phyloP scores from a whole-genome alignment of 2,329 filamentous ascomycete species.

The Aspergillus quadrilineatus region DNA sequence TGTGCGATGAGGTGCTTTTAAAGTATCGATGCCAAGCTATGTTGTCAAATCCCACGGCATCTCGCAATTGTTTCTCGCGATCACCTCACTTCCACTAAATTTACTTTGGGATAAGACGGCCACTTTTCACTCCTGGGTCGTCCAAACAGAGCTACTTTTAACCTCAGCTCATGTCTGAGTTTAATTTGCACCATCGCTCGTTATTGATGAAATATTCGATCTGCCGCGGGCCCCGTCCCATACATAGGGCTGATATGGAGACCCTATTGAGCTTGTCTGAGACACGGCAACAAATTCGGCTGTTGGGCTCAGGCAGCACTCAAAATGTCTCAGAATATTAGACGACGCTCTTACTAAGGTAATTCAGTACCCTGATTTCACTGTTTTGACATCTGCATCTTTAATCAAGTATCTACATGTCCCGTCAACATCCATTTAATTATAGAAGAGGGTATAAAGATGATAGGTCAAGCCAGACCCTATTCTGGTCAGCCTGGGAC shows the following conservation, averaged over 20 bases:
- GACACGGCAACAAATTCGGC: conserved; percentile 33
- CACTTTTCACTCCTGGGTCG: conserved; percentile 11
- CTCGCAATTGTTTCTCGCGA: conserved; percentile 33
- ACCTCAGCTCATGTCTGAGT: conserved; percentile 18
- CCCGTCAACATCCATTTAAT: too few relatives aligned
- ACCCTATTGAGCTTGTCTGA: conserved; percentile 17
- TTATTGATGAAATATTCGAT: conserved; percentile 1
- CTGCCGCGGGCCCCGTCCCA: background rate
- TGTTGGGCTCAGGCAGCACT: conserved; percentile 23
- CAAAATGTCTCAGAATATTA: background rate
- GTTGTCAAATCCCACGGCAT: conserved; percentile 18
- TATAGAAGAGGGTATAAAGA: conserved; percentile 9
- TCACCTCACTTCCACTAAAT: conserved; percentile 33
- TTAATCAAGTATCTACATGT: background rate
- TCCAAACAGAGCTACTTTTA: conserved; percentile 23
- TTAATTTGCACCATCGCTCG: conserved; percentile 18
- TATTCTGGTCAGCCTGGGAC: background rate
- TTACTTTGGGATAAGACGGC: conserved; percentile 17
- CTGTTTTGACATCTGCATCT: background rate
- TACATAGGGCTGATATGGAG: conserved; percentile 12
- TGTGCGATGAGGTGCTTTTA: conserved; percentile 17
- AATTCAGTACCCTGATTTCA: background rate
- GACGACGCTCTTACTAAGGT: background rate
- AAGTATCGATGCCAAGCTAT: conserved; percentile 23
- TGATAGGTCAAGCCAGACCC: background rate